Base-by-base conservation (phyloP, 768 basidiomycete genomes). In the Leucocoprinus leucothites region DNA sequence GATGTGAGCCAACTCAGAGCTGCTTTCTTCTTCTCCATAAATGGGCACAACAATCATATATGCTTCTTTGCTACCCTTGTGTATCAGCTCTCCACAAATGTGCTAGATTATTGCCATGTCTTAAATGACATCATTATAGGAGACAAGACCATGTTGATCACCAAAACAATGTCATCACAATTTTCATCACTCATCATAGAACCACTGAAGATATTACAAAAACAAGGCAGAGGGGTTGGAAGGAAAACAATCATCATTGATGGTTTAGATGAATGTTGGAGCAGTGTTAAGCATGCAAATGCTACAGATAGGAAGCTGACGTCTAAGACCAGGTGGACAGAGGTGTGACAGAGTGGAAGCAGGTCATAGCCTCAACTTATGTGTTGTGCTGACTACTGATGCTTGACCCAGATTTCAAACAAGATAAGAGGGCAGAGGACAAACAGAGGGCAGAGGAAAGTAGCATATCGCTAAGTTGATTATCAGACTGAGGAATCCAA, bases 221-320 rank as follows among this genome's bases (percentile, higher is more conserved):
- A 21, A 8, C 0, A 19, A 9, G 50, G 50, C 3, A 9, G 5
- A n/a, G 16, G 19, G 7, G n/a, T 31, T 41, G 50, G 40, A 16
- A n/a, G 25, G 38, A 14, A 3, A 14, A 8, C 46, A 2, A 34
- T 58, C 1, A 36, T 58, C n/a, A 44, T 60, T 8, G 58, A 59
- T 25, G 58, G 58, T 5, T 41, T 59, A 8, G 58, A 57, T 42
- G 58, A 59, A 31, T 59, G 58, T 24, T 36, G 26, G 7, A 19
- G 25, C n/a, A n/a, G n/a, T n/a, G n/a, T n/a, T n/a, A n/a, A n/a
- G n/a, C n/a, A n/a, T n/a, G n/a, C n/a, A n/a, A n/a, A n/a, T n/a
- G n/a, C n/a, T n/a, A n/a, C n/a, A n/a, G n/a, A n/a, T n/a, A n/a
- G n/a, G n/a, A n/a, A n/a, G n/a, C n/a, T n/a, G n/a, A n/a, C n/a